Conservation (phyloP, 257 asterid species). For the Nicotiana knightiana region DNA sequence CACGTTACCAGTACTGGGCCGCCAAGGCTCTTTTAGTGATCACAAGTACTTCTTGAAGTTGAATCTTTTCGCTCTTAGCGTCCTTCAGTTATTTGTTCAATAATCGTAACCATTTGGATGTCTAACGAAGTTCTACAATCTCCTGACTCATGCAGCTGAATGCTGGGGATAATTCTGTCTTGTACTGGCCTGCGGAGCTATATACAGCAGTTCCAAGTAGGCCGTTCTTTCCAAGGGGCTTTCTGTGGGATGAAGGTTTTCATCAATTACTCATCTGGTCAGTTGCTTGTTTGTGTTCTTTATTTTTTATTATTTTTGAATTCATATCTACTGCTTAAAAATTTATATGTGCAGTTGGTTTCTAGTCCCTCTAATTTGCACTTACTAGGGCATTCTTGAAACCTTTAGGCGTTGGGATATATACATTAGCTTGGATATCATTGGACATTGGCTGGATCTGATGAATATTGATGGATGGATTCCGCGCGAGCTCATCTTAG, state of each 20-base stretch:
- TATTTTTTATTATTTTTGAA: background rate
- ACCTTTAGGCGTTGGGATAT: constrained; percentile 92
- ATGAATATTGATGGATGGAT: constrained; percentile 99
- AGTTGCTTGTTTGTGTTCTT: constrained; percentile 19
- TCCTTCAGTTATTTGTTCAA: background rate
- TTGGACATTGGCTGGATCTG: constrained; percentile 97
- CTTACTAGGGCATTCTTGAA: constrained; percentile 10
- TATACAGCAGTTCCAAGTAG: constrained; percentile 99
- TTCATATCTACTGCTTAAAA: background rate
- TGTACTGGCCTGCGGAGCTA: constrained; percentile 98
- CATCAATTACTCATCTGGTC: constrained; percentile 92
- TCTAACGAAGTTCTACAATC: constrained; percentile 34
- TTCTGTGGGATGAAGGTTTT: constrained; percentile 99
- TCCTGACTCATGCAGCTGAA: constrained; percentile 55
- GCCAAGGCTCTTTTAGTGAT: background rate
- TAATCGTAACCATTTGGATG: constrained; percentile 18
- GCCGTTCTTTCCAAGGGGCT: constrained; percentile 96
- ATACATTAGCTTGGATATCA: constrained; percentile 72
- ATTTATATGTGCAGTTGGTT: background rate
- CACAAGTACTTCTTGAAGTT: background rate
- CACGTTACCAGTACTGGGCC: background rate
- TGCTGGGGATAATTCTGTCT: constrained; percentile 42
- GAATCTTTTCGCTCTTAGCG: background rate
- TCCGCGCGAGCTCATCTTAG: constrained; percentile 98
- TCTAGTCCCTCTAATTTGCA: background rate